These are phyloP conservation scores for Lipomyces spencermartinsiae DNA, from an alignment of 805 yeast genomes.

Conservation along the genomic window DNA sequence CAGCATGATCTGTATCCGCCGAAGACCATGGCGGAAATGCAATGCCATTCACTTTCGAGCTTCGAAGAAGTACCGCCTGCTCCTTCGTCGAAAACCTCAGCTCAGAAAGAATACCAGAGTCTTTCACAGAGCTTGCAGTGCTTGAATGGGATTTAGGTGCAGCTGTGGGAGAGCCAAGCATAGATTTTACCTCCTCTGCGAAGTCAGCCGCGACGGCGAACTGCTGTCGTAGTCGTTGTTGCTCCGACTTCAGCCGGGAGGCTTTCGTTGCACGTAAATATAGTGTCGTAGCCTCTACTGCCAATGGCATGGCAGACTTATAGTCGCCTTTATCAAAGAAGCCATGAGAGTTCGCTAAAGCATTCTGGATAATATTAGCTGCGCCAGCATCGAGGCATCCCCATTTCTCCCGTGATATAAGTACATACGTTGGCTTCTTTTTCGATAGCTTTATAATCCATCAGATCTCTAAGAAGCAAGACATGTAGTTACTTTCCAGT, in stretches of 20 bases:
- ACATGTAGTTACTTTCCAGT: background rate
- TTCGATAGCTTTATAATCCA: background rate
- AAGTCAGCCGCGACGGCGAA: background rate
- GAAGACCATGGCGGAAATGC: conserved; percentile 36
- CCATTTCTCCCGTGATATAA: background rate
- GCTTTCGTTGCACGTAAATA: conserved; percentile 4
- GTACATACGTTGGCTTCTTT: background rate
- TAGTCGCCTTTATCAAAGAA: conserved; percentile 11
- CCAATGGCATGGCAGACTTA: background rate
- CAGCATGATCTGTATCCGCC: conserved; percentile 6
- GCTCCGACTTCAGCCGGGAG: background rate
- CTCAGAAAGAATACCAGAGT: conserved; percentile 9
- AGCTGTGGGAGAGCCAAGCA: background rate
- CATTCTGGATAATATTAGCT: conserved; percentile 13
- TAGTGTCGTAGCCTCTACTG: background rate
- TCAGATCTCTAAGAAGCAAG: background rate
- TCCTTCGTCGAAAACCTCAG: conserved; percentile 18
- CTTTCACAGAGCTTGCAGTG: conserved; percentile 7
- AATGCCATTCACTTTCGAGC: conserved; percentile 29
- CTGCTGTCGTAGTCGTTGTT: conserved; percentile 4
- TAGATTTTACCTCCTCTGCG: background rate
- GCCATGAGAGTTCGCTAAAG: conserved; percentile 16
- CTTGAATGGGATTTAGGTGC: background rate
- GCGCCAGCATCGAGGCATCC: background rate
- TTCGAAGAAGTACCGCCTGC: conserved; percentile 17